Conservation (phyloP, 495 filamentous ascomycete genomes). For the Bacidia rubella region DNA sequence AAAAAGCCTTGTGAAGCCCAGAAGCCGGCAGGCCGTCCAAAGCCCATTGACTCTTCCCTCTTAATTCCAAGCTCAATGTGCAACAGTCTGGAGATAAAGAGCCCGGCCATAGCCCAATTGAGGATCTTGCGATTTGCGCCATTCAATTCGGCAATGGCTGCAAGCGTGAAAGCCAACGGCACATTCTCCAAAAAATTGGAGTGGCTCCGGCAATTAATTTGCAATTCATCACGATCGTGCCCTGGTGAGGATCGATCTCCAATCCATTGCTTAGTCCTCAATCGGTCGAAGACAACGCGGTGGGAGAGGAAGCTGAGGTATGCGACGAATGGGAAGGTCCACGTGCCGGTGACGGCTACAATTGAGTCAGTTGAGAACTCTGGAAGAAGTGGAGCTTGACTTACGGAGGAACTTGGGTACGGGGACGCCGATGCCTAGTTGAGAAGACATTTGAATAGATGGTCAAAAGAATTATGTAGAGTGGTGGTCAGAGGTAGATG, state of each 20-base stretch:
- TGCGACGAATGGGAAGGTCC: slow-evolving; percentile 31
- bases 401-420: slow-evolving; percentile 22
- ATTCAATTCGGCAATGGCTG: slow-evolving; percentile 30
- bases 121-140: slow-evolving; percentile 26
- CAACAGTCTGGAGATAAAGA: slow-evolving; percentile 26
- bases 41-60: slow-evolving; percentile 17
- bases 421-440: slow-evolving; percentile 19
- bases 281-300: slow-evolving; percentile 27
- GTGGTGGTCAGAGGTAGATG: background rate
- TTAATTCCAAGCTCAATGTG: slow-evolving; percentile 30
- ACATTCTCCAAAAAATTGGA: slow-evolving; percentile 34
- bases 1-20: slow-evolving; percentile 27
- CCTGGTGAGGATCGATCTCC: slow-evolving; percentile 18
- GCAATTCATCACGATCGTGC: slow-evolving; percentile 17
- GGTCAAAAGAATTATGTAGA: background rate
- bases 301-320: slow-evolving; percentile 30
- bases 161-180: slow-evolving; percentile 23
- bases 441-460: slow-evolving; percentile 16
- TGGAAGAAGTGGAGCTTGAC: slow-evolving; percentile 1
- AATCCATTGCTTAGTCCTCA: slow-evolving; percentile 22
- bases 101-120: slow-evolving; percentile 22
- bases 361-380: background rate
- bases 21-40: slow-evolving; percentile 26
- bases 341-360: slow-evolving; percentile 31
- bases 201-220: slow-evolving; percentile 24